Percentiles rank a stretch among this genome's conserved stretches.
Evolutionary conservation across 164 flowering plant genomes (phyloP).

Genomic region (Umbellularia californica): DNA sequence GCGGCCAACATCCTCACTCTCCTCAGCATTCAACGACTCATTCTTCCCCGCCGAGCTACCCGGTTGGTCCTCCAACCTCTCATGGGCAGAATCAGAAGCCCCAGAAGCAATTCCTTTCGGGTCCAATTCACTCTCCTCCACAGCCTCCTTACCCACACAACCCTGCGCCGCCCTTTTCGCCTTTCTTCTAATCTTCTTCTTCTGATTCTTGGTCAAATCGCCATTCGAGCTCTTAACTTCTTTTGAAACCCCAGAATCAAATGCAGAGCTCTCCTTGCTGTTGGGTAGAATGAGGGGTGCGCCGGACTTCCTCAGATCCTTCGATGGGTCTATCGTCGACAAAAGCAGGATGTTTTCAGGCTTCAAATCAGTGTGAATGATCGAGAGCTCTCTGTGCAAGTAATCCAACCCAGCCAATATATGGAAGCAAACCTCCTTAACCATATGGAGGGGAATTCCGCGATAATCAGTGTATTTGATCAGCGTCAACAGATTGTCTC

Average conservation of each 20-base stretch:
- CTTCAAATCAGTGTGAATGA: conserved; percentile 92
- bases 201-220: conserved; percentile 65
- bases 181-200: conserved; percentile 71
- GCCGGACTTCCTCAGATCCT: conserved; percentile 75
- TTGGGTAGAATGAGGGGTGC: conserved; percentile 54
- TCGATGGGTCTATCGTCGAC: conserved; percentile 75
- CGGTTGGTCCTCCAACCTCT: conserved; percentile 24
- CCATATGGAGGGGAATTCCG: conserved; percentile 70
- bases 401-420: conserved; percentile 84
- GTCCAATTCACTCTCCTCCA: conserved; percentile 39
- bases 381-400: conserved; percentile 74
- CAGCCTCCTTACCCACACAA: conserved; percentile 49
- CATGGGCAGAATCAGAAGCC: conserved; percentile 23
- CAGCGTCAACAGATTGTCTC: conserved; percentile 87
- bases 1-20: conserved; percentile 19
- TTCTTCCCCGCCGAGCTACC: conserved; percentile 22
- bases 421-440: conserved; percentile 72
- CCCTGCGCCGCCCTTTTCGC: conserved; percentile 71
- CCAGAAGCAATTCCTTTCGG: conserved; percentile 23
- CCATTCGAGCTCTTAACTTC: conserved; percentile 50
- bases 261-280: conserved; percentile 37
- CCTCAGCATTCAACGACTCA: conserved; percentile 24
- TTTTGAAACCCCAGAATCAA: conserved; percentile 36
- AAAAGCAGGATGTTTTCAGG: conserved; percentile 82
- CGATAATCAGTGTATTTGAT: conserved; percentile 73